These are phyloP conservation scores for Ophiostoma sp. DNA, from an alignment of 2,329 filamentous ascomycete genomes.

Conservation along the genomic window DNA sequence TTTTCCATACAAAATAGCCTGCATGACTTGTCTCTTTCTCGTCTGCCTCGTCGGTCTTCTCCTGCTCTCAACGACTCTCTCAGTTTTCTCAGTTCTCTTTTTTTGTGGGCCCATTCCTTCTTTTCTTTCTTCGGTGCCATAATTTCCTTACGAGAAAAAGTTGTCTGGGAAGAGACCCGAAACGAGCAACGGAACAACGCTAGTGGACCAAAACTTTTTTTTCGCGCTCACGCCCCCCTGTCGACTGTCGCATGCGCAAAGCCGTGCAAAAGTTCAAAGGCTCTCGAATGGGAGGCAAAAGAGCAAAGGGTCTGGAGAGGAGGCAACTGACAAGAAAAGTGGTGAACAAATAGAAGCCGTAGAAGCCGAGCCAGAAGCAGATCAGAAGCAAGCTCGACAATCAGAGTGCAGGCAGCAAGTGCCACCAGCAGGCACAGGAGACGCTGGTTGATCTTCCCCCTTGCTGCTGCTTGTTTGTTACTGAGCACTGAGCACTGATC, in stretches of 20 bases:
- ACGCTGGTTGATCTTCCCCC: not conserved
- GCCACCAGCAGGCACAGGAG: not conserved
- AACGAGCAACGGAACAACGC: slow-evolving; percentile 25
- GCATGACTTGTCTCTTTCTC: slow-evolving; percentile 13
- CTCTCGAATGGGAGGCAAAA: not conserved
- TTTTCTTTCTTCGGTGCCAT: slow-evolving; percentile 17
- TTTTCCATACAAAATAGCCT: slow-evolving; percentile 1
- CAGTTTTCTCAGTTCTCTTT: not conserved
- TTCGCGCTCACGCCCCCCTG: slow-evolving; percentile 19
- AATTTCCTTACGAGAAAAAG: slow-evolving; percentile 19
- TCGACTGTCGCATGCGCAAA: slow-evolving; percentile 19
- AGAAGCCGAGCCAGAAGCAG: not conserved
- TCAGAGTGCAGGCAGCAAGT: not conserved
- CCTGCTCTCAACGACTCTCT: not conserved
- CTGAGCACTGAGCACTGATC: not conserved
- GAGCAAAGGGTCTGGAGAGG: no score
- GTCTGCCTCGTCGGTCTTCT: slow-evolving; percentile 7
- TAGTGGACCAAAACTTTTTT: slow-evolving; percentile 22
- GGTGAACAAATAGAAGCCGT: not conserved
- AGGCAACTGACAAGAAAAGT: not conserved
- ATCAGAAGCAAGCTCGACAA: not conserved
- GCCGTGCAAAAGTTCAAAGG: not conserved
- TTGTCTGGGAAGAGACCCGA: slow-evolving; percentile 23
- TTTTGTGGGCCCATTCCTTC: slow-evolving; percentile 22
- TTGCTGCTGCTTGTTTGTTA: not conserved